A percentile compares a stretch with the other conserved stretches of the same genome.
Evolutionary conservation across 768 basidiomycete species (phyloP).

Genomic region (Pleurotus cornucopiae): DNA sequence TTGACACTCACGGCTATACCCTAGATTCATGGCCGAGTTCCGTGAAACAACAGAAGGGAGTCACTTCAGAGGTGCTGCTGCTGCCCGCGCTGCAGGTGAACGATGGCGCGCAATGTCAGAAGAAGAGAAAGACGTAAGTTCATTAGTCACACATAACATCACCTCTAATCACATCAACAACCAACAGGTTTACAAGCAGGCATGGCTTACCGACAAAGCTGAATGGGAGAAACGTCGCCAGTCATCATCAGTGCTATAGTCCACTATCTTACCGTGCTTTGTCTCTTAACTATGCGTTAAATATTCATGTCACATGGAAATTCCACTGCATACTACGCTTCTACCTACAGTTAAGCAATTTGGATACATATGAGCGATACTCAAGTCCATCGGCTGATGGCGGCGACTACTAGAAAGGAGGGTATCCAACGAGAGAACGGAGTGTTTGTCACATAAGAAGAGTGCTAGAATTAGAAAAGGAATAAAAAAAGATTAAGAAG

Average conservation of each 20-base stretch:
- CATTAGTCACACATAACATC: background rate
- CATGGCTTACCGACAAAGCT: background rate
- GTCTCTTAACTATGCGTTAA: too few species aligned
- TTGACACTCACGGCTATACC: background rate
- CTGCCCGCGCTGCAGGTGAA: slow-evolving; percentile 14
- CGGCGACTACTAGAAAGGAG: slow-evolving; percentile 8
- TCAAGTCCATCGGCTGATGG: slow-evolving; percentile 10
- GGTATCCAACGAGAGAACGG: slow-evolving; percentile 16
- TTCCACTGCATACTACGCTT: slow-evolving; percentile 1
- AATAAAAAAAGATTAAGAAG: slow-evolving; percentile 15
- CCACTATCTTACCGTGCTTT: too few species aligned
- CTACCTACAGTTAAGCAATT: slow-evolving; percentile 3
- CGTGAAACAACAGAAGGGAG: background rate
- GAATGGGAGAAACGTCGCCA: background rate
- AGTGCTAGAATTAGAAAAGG: slow-evolving; percentile 1
- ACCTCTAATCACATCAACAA: background rate
- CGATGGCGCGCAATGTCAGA: slow-evolving; percentile 26
- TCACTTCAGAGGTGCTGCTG: background rate
- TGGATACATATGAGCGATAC: slow-evolving; percentile 5
- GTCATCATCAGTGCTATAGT: background rate
- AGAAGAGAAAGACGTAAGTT: slow-evolving; percentile 26
- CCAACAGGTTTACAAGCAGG: background rate
- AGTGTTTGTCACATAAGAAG: slow-evolving; percentile 10
- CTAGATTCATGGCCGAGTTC: slow-evolving; percentile 14
- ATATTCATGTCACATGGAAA: background rate